Conservation (phyloP, 768 basidiomycete species). For the Russula sp. region DNA sequence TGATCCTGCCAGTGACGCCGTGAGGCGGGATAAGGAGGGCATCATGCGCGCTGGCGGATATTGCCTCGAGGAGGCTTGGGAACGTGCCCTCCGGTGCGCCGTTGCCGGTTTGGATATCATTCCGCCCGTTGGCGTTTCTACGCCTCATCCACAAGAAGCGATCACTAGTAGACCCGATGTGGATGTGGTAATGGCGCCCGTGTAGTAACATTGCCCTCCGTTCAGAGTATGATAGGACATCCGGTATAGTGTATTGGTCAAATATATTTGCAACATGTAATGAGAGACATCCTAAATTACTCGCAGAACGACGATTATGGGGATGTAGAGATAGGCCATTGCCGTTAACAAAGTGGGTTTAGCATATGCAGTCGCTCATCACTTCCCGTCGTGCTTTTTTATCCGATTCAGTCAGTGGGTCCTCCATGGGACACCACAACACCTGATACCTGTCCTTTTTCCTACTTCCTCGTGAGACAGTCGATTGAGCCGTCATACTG, state of each 20-base stretch:
- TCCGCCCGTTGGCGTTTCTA: constrained; percentile 30
- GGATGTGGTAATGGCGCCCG: constrained; percentile 40
- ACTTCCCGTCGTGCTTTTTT: constrained; percentile 44
- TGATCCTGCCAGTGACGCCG: constrained; percentile 68
- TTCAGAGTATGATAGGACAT: constrained; percentile 1
- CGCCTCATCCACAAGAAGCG: constrained; percentile 25
- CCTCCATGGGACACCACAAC: constrained; percentile 68
- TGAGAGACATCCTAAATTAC: background rate
- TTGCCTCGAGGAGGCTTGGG: constrained; percentile 77
- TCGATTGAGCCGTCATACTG: background rate
- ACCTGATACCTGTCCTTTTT: constrained; percentile 66
- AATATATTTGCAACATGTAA: background rate
- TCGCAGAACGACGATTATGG: background rate
- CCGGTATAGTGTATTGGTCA: background rate
- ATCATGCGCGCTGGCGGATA: constrained; percentile 83
- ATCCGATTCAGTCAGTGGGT: constrained; percentile 51
- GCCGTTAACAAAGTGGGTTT: background rate
- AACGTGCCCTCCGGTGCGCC: constrained; percentile 64
- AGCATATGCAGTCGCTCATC: constrained; percentile 37
- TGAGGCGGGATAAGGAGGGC: constrained; percentile 66
- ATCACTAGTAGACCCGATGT: constrained; percentile 23
- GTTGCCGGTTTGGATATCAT: constrained; percentile 57
- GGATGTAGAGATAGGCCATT: background rate
- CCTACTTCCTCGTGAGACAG: constrained; percentile 30
- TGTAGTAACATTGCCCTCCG: background rate